Evolutionary conservation across 257 asterid species (phyloP).

Genomic region (Solanum paucissectum): DNA sequence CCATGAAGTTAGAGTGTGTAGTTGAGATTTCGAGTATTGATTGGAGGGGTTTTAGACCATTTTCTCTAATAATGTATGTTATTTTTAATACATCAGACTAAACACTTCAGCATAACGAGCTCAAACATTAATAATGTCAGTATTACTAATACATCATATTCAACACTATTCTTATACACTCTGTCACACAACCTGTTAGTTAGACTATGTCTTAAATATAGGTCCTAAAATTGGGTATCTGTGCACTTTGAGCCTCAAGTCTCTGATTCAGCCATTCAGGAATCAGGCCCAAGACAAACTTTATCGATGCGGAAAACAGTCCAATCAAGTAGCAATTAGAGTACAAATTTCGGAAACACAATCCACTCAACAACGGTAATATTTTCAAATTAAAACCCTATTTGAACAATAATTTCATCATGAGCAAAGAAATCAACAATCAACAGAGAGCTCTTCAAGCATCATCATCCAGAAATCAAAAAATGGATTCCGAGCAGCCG

Average conservation of each 20-base stretch:
- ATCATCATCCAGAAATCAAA: neutral
- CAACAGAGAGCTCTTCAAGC: neutral
- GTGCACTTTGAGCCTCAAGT: neutral
- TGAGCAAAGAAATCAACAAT: neutral
- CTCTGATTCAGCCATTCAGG: neutral
- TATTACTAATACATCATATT: no score
- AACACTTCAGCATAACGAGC: no score
- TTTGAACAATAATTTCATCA: neutral
- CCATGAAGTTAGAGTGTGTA: no score
- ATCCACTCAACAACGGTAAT: conserved; percentile 3
- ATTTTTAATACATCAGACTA: no score
- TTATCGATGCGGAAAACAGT: neutral
- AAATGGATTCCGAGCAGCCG: conserved; percentile 11
- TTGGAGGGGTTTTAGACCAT: no score
- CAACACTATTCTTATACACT: no score
- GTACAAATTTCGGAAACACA: neutral
- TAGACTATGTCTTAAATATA: no score
- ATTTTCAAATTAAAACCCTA: neutral
- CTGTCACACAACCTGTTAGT: no score
- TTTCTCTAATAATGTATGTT: no score
- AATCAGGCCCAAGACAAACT: neutral
- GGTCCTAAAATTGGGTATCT: neutral
- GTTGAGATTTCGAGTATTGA: no score
- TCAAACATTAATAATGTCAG: no score
- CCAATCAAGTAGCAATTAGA: neutral